These are phyloP conservation scores for Saitoella complicata DNA, from an alignment of 805 yeast genomes.

Conservation along the genomic window DNA sequence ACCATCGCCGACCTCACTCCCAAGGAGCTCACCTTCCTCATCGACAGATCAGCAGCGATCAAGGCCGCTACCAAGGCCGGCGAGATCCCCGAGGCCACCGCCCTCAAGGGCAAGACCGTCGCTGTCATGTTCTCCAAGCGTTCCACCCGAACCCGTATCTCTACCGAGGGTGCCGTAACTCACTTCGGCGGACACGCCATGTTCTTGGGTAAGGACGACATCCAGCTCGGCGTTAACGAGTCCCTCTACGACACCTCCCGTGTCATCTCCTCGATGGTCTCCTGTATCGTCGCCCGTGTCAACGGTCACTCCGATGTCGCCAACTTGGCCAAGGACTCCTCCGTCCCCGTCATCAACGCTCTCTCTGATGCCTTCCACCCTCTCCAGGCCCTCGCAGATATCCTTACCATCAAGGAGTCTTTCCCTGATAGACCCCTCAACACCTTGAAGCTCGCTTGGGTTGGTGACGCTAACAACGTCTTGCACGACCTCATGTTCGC, in stretches of 20 bases:
- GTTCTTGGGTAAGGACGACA: conserved; percentile 92
- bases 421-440: conserved; percentile 29
- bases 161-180: conserved; percentile 85
- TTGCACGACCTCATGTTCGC: conserved; percentile 87
- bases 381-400: conserved; percentile 83
- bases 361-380: conserved; percentile 90
- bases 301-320: conserved; percentile 68
- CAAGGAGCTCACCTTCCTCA: conserved; percentile 54
- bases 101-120: conserved; percentile 63
- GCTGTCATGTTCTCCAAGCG: conserved; percentile 79
- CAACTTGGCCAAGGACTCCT: conserved; percentile 58
- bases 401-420: conserved; percentile 69
- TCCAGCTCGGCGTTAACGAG: conserved; percentile 89
- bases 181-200: conserved; percentile 92
- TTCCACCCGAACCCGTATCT: conserved; percentile 87
- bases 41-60: conserved; percentile 48
- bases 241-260: conserved; percentile 73
- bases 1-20: conserved; percentile 66
- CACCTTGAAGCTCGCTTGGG: conserved; percentile 74
- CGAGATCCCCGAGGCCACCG: conserved; percentile 19
- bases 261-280: conserved; percentile 87
- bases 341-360: conserved; percentile 85
- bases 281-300: conserved; percentile 95
- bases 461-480: conserved; percentile 93
- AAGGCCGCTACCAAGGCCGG: conserved; percentile 47